Base-by-base conservation (phyloP, 2,329 filamentous ascomycete genomes). In the Aspergillus pseudoglaucus region DNA sequence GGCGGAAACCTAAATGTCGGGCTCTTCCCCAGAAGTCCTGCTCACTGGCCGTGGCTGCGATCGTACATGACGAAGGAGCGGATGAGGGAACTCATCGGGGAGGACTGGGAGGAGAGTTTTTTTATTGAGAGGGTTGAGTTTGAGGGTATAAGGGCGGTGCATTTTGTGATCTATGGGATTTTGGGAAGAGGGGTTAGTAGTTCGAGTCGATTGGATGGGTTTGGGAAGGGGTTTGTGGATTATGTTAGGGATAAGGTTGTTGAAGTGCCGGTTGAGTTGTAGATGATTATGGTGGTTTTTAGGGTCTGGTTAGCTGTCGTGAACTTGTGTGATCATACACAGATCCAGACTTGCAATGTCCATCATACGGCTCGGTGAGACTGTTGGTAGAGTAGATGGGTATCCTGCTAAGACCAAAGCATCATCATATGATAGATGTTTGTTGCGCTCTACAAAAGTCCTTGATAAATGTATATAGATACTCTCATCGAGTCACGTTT, bases 201-300 rank as follows among this genome's bases (percentile, higher is more conserved):
- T 47, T 74, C 71, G 8, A 67, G 61, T 20, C 56, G 68, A 35
- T 52, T 80, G 15, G 77, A 80, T 62, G 63, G 64, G 9, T 63
- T 79, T 52, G 78, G 73, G 1, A 80, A 80, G 55, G 75, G 76
- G 0, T 77, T 79, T 55, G 74, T 68, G 12, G 76, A 79, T 62
- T 79, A 73, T 59, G 55, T 78, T 30, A 57, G 75, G 20, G 73
- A 72, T 49, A 64, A 64, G 42, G 56, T 68, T n/a, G 65, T 75
- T 35, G 64, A 72, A 35, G 62, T 74, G 40, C 73, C 72, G 1
- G 55, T 60, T 22, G 17, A 22, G 8, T 41, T 39, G n/a, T n/a
- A n/a, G n/a, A n/a, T n/a, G n/a, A n/a, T n/a, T n/a, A n/a, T n/a
- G n/a, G n/a, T n/a, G n/a, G n/a, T n/a, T n/a, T n/a, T n/a, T n/a